Base-by-base conservation (phyloP, 106 monocot genomes). In the Acorus gramineus region DNA sequence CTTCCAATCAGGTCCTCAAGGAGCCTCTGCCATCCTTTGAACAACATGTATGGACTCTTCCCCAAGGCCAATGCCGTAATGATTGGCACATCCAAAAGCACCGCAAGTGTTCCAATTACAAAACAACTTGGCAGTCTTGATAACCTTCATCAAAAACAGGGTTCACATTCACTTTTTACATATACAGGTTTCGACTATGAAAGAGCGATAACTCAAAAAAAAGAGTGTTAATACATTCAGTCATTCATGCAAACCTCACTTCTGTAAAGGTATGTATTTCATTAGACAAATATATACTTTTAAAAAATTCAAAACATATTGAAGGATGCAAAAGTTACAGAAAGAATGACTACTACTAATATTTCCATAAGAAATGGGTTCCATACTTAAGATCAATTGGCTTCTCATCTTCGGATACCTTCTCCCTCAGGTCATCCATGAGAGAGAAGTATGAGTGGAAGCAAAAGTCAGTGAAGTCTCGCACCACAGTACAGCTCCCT, bases 11-110 rank as follows among this genome's bases (percentile, higher is more conserved):
- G 66, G 64, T 93, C 93, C 6, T 75, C 63, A 66, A 85, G 74
- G 6, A 93, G 74, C 42, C 76, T 57, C 4, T 82, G 67, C 89
- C 93, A 93, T 58, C 93, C 93, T 78, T 80, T 89, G 14, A 93
- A n/a, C 53, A 93, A 64, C 93, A 93, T 89, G 69, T 69, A 85
- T 11, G 83, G 93, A 50, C 93, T 93, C 74, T 93, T 93, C 42
- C 48, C 71, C 11, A 91, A 59, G 53, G 91, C 85, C 55, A 93
- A 56, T 3, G 61, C 11, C 44, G 66, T 81, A 69, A 89, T 81
- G 46, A 65, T 57, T 4, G 73, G 71, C 8, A 89, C 81, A 72
- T 93, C 85, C 44, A 93, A 44, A 4, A 74, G 71, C 11, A 89
- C 48, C 11, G 81, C 82, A 62, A 93, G 60, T 28, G 79, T 52